A percentile compares a stretch with the other conserved stretches of the same genome.
Evolutionary conservation across 192 early-diverging fungal genomes (phyloP).

Genomic region (Coemansia asiatica): DNA sequence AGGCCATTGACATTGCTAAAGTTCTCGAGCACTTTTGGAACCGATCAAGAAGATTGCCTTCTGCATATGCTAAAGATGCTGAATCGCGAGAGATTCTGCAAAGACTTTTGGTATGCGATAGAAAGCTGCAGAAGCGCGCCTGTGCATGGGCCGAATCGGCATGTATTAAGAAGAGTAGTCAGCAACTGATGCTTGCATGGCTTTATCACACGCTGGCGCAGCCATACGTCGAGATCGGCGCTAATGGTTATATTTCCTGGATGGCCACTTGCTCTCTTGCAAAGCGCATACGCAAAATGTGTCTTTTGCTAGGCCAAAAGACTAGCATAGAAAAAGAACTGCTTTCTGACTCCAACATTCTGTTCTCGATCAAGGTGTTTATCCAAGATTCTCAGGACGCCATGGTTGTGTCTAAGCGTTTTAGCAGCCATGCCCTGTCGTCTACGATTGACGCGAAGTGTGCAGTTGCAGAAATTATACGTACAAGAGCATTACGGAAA

Average conservation of each 20-base stretch:
- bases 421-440: background rate
- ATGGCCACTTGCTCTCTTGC: background rate
- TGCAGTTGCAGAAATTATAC: background rate
- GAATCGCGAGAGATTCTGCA: background rate
- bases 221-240: background rate
- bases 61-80: background rate
- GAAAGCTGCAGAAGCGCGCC: background rate
- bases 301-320: background rate
- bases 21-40: background rate
- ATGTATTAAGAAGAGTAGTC: background rate
- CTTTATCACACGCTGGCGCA: background rate
- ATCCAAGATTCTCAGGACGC: background rate
- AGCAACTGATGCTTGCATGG: background rate
- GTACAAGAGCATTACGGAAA: background rate
- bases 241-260: background rate
- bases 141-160: background rate
- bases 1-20: background rate
- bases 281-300: background rate
- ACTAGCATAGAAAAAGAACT: background rate
- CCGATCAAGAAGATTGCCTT: background rate
- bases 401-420: background rate
- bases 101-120: background rate
- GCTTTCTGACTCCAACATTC: background rate
- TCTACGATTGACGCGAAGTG: background rate
- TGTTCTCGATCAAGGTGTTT: background rate